Evolutionary conservation across 805 yeast genomes (phyloP).

Genomic region (Ogataea thermomethanolica): DNA sequence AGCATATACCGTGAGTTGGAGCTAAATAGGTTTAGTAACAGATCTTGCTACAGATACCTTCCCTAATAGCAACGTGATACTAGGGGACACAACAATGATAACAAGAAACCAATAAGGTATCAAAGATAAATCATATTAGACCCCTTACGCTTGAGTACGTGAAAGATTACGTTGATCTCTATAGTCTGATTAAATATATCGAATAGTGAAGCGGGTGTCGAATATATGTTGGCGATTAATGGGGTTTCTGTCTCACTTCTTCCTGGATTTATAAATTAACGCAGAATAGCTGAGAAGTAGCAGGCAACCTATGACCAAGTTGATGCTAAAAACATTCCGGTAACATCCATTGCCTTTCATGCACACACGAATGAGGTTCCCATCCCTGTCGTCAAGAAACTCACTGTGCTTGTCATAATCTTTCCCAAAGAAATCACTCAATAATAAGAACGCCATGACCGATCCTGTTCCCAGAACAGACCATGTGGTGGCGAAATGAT

Average conservation of each 20-base stretch:
- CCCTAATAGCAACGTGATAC: no score
- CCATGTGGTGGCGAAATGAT: conserved; percentile 71
- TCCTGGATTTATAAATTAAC: conserved; percentile 9
- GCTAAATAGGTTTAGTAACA: no score
- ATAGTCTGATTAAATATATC: no score
- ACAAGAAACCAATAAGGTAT: no score
- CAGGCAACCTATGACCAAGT: conserved; percentile 33
- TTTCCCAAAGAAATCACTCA: conserved; percentile 54
- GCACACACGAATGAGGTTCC: conserved; percentile 36
- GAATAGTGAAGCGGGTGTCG: no score
- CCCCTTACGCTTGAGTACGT: no score
- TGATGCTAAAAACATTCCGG: conserved; percentile 41
- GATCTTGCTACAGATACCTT: no score
- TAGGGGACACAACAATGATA: no score
- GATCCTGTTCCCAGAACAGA: conserved; percentile 74
- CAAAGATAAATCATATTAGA: no score
- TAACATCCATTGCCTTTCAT: conserved; percentile 46
- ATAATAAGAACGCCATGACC: conserved; percentile 46
- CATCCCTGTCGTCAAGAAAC: conserved; percentile 35
- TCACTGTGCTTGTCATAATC: conserved; percentile 46
- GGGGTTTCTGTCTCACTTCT: neutral
- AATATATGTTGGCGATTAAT: no score
- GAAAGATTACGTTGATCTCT: no score
- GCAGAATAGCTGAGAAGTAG: conserved; percentile 21
- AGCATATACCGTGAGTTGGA: no score